Evolutionary conservation across 441 rosid genomes (phyloP).

Genomic region (Aleurites moluccanus): DNA sequence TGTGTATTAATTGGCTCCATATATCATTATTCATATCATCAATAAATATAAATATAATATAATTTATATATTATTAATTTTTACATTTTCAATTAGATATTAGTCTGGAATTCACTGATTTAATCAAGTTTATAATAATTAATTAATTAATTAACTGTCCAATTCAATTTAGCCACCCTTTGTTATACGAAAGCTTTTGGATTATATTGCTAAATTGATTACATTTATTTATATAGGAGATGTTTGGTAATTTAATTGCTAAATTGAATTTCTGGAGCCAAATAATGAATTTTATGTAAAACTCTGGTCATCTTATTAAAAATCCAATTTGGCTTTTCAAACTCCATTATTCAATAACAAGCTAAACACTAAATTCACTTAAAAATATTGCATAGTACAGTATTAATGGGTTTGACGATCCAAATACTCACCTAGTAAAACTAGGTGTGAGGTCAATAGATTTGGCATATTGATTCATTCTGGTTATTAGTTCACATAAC

Average conservation of each 20-base stretch:
- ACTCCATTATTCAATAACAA: no score
- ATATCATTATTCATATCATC: conserved; percentile 8
- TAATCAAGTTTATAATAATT: not conserved
- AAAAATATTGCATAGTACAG: no score
- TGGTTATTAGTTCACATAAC: conserved; percentile 22
- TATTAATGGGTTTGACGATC: no score
- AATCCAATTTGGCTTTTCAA: no score
- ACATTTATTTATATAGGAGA: not conserved
- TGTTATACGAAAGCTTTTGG: conserved; percentile 18
- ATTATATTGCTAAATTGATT: conserved; percentile 9
- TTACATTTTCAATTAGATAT: not conserved
- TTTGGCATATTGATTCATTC: conserved; percentile 23
- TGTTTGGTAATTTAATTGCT: no score
- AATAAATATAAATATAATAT: no score
- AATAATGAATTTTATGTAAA: no score
- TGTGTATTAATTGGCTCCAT: conserved; percentile 17
- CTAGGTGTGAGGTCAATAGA: conserved; percentile 30
- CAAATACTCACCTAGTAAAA: no score
- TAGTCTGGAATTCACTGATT: not conserved
- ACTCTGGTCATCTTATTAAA: no score
- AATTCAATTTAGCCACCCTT: conserved; percentile 19
- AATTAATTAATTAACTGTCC: not conserved
- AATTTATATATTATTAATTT: not conserved
- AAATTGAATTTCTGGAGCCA: no score
- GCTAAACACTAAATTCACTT: no score